A percentile compares a stretch with the other conserved stretches of the same genome.
Evolutionary conservation across 495 filamentous ascomycete genomes (phyloP).

Genomic region (Aspergillus campestris): DNA sequence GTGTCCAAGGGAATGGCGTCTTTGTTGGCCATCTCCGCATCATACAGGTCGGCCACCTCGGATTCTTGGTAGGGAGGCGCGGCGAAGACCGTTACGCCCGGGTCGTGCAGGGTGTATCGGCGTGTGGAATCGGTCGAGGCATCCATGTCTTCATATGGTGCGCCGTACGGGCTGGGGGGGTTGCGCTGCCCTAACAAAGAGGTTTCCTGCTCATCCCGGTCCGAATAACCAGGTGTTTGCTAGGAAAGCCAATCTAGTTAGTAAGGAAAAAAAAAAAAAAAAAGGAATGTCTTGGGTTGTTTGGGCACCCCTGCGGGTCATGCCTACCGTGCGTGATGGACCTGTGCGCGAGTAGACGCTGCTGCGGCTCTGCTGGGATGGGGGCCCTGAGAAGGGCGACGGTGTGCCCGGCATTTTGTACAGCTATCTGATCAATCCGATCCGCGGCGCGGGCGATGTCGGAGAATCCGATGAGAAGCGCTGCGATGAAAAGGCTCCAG

Average conservation of each 20-base stretch:
- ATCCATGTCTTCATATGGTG: conserved; percentile 73
- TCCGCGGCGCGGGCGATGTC: background rate
- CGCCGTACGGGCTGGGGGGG: conserved; percentile 47
- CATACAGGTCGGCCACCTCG: conserved; percentile 33
- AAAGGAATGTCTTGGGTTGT: conserved; percentile 2
- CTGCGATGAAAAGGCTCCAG: too few species aligned
- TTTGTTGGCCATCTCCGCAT: conserved; percentile 9
- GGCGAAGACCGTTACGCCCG: conserved; percentile 25
- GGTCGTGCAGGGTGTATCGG: conserved; percentile 30
- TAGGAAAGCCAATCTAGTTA: background rate
- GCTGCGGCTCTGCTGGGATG: conserved; percentile 15
- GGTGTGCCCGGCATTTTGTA: background rate
- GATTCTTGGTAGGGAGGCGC: conserved; percentile 48
- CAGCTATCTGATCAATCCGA: background rate
- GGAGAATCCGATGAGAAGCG: background rate
- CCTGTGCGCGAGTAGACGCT: conserved; percentile 12
- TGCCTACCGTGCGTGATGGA: background rate
- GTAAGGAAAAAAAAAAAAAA: background rate
- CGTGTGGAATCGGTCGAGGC: conserved; percentile 36
- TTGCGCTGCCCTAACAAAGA: conserved; percentile 32
- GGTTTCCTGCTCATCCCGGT: conserved; percentile 21
- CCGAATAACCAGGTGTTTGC: conserved; percentile 21
- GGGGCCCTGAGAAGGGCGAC: conserved; percentile 14
- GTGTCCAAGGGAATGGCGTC: conserved; percentile 29
- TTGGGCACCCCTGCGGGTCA: background rate